phyloP scores from a whole-genome alignment of 768 basidiomycete genomes.

The Boletus tomentosulus region DNA sequence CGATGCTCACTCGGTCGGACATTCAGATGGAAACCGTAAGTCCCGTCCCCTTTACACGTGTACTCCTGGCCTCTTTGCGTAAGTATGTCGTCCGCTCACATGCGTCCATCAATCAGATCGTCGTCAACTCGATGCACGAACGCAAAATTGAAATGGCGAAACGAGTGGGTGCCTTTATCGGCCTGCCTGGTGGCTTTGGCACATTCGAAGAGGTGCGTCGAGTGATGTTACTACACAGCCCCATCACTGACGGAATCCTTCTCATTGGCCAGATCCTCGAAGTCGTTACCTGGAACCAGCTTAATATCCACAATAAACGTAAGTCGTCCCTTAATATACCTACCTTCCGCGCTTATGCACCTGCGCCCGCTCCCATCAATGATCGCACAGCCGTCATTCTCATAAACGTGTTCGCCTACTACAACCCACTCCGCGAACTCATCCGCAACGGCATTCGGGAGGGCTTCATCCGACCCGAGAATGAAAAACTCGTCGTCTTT shows the following conservation, averaged over 20 bases:
- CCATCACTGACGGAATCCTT: constrained; percentile 3
- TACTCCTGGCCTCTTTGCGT: background rate
- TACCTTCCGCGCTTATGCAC: too few relatives aligned
- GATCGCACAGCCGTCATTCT: constrained; percentile 65
- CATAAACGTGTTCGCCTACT: constrained; percentile 83
- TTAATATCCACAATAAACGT: constrained; percentile 86
- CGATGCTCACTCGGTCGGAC: background rate
- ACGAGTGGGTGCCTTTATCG: constrained; percentile 75
- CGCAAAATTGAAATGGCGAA: constrained; percentile 91
- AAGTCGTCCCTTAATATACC: constrained; percentile 22
- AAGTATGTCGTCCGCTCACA: constrained; percentile 9
- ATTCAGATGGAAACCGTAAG: constrained; percentile 32
- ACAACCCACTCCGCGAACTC: constrained; percentile 73
- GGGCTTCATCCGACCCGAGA: constrained; percentile 69
- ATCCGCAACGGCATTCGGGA: constrained; percentile 61
- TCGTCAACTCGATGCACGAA: constrained; percentile 83
- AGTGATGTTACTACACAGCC: background rate
- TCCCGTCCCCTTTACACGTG: constrained; percentile 4
- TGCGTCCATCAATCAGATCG: constrained; percentile 38
- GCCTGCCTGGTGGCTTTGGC: constrained; percentile 90
- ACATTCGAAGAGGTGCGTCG: constrained; percentile 83
- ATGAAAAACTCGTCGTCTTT: constrained; percentile 62
- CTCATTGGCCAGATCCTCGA: constrained; percentile 62
- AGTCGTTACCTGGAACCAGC: constrained; percentile 91
- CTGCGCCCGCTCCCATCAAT: background rate